These are phyloP conservation scores for Nepenthes mirabilis DNA, from an alignment of 148 eudicot genomes.

Conservation along the genomic window DNA sequence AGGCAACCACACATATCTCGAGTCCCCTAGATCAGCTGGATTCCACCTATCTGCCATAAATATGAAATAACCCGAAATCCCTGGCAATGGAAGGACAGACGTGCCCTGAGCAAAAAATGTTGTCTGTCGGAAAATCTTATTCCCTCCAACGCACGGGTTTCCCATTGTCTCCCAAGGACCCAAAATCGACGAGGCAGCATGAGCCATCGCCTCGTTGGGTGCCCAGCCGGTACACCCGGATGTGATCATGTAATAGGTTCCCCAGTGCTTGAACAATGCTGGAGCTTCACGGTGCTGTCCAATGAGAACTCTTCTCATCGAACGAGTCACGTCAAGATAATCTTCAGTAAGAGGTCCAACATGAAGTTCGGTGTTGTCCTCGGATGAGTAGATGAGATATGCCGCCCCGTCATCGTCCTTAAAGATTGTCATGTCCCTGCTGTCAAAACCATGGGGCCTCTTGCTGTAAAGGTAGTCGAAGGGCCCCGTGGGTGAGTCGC, in stretches of 20 bases:
- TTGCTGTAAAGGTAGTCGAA: constrained; percentile 73
- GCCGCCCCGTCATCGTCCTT: constrained; percentile 82
- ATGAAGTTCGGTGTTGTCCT: constrained; percentile 88
- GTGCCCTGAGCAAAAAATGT: constrained; percentile 91
- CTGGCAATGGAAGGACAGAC: constrained; percentile 70
- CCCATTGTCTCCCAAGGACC: constrained; percentile 94
- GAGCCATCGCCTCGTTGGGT: constrained; percentile 82
- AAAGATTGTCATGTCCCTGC: constrained; percentile 89
- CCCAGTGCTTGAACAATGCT: constrained; percentile 70
- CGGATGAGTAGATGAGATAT: constrained; percentile 80
- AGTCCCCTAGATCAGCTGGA: constrained; percentile 85
- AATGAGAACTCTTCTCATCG: constrained; percentile 52
- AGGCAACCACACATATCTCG: constrained; percentile 93
- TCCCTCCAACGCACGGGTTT: constrained; percentile 84
- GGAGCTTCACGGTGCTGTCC: constrained; percentile 91
- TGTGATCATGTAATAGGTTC: constrained; percentile 91
- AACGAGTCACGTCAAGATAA: constrained; percentile 52
- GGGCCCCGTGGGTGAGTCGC: constrained; percentile 72
- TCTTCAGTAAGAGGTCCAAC: constrained; percentile 69
- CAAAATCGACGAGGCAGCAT: constrained; percentile 66
- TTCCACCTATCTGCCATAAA: constrained; percentile 98
- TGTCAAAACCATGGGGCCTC: constrained; percentile 77
- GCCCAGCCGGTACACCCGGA: constrained; percentile 98
- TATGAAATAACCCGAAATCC: constrained; percentile 49
- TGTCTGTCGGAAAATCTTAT: constrained; percentile 45